phyloP scores from a whole-genome alignment of 1,284 basidiomycete genomes.

The Ceratobasidium sp. region DNA sequence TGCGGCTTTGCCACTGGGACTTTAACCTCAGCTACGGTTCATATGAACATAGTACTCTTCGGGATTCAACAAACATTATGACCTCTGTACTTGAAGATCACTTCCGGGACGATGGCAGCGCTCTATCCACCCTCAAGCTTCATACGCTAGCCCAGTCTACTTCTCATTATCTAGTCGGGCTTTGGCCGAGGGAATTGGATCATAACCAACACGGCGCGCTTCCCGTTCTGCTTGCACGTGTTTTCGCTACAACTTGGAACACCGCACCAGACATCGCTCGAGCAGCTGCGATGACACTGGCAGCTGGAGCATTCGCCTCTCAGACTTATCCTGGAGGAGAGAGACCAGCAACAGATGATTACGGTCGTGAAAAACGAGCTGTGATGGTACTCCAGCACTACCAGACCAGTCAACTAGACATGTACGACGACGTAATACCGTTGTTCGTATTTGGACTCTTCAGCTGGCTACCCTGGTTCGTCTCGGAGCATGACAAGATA shows the following conservation, averaged over 20 bases:
- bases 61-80: neutral
- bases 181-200: neutral
- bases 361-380: neutral
- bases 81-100: too few relatives aligned
- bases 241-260: neutral
- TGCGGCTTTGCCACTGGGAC: too few relatives aligned
- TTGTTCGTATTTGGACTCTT: slow-evolving; percentile 4
- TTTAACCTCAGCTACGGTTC: too few relatives aligned
- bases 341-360: too few relatives aligned
- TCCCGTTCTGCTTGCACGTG: neutral
- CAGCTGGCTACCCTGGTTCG: neutral
- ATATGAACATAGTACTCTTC: neutral
- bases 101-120: neutral
- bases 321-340: neutral
- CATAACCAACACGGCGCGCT: neutral
- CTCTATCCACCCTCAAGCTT: neutral
- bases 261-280: neutral
- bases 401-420: neutral
- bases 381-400: neutral
- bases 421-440: neutral
- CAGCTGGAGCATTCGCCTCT: neutral
- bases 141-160: neutral
- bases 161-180: neutral
- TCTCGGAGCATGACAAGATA: too few relatives aligned
- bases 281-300: neutral